Evolutionary conservation across 192 early-diverging fungal species (phyloP), one percentile per base, ranked within the genome.

Genomic region (Backusella psychrophila): DNA sequence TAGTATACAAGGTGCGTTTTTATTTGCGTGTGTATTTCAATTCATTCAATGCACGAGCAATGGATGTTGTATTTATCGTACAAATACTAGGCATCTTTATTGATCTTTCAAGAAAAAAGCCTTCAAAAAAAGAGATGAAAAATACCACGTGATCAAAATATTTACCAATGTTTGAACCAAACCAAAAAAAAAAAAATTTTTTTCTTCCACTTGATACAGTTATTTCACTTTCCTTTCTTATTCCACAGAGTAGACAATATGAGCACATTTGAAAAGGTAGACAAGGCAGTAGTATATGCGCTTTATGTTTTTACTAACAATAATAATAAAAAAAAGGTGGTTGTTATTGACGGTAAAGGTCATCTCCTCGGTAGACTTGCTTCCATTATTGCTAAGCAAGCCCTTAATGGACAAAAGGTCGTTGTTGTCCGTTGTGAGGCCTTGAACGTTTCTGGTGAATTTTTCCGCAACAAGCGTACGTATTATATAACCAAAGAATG

Each of bases 381-480:
- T 80, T 93, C 97, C 74, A 96, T 96, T 79, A 93, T 98, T 78
- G 95, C 98, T 86, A 98, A 99, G 93, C 94, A 99, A 90, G 87
- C 94, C 76, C 93, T 99, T 77, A 94, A 93, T 87, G 98, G 98
- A 79, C 96, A 99, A 90, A 93, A 91, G 88, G 91, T 99, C 75
- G 96, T 96, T 76, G 87, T 99, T 81, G 97, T 99, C 79, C 96
- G 98, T 82, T 96, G 95, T 87, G 98, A 99, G 91, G 97, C 97
- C 85, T 90, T 99, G 86, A 98, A 98, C 88, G 95, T 99, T 77
- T 92, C 95, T 80, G 98, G 98, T 77, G 91, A 94, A 77, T 99
- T 96, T 93, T 99, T 98, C 94, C 91, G 98, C 83, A 98, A 98
- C 96, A 99, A 99, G 93, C 89, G 94, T 95, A 89, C 85, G 90